Evolutionary conservation across 2,329 filamentous ascomycete genomes (phyloP).

Genomic region (Sphaceloma murrayae): DNA sequence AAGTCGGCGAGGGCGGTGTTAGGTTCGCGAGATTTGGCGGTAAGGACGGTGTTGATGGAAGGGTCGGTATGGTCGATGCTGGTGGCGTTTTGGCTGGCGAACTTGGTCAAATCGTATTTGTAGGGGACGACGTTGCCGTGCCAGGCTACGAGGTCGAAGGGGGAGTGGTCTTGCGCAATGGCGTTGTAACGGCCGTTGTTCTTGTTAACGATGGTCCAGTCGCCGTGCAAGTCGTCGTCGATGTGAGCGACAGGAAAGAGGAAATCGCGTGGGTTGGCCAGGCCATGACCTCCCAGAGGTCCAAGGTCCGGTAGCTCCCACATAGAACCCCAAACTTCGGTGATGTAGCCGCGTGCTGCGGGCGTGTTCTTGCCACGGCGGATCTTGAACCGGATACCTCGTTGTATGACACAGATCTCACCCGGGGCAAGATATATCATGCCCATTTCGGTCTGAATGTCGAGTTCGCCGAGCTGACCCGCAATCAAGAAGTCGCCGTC

Average conservation of each 20-base stretch:
- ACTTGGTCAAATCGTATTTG: conserved; percentile 47
- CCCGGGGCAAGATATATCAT: conserved; percentile 32
- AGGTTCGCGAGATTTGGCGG: conserved; percentile 31
- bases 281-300: conserved; percentile 33
- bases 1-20: conserved; percentile 31
- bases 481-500: conserved; percentile 33
- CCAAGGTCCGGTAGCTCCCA: conserved; percentile 34
- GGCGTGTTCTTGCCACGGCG: conserved; percentile 23
- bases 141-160: conserved; percentile 38
- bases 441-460: conserved; percentile 34
- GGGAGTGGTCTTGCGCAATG: conserved; percentile 32
- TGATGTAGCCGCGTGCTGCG: conserved; percentile 32
- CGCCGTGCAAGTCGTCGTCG: conserved; percentile 29
- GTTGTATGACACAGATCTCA: conserved; percentile 34
- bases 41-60: conserved; percentile 32
- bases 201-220: conserved; percentile 31
- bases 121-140: conserved; percentile 39
- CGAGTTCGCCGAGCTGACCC: conserved; percentile 30
- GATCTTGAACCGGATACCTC: conserved; percentile 32
- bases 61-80: conserved; percentile 34
- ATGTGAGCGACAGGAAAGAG: conserved; percentile 32
- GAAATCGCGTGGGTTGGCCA: conserved; percentile 34
- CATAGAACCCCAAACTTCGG: conserved; percentile 34
- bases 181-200: conserved; percentile 28
- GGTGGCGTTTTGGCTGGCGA: conserved; percentile 31